Conservation (phyloP, 495 filamentous ascomycete genomes). For the Glutinoglossum americanum region DNA sequence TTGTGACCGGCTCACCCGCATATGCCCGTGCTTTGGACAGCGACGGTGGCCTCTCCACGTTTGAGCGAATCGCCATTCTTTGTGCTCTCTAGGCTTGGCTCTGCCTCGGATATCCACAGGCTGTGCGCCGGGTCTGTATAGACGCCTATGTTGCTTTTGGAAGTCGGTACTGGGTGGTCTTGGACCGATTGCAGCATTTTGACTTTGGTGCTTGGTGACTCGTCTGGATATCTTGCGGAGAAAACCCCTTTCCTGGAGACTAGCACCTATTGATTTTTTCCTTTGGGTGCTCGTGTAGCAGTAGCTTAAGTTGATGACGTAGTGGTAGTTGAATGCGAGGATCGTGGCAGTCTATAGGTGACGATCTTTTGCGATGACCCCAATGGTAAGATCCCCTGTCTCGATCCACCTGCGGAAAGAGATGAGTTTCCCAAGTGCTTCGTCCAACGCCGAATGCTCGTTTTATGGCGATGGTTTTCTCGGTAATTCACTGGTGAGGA, state of each 20-base stretch:
- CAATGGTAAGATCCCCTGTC: too few relatives aligned
- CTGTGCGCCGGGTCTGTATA: slow-evolving; percentile 6
- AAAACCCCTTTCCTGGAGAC: neutral
- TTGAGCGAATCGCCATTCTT: slow-evolving; percentile 3
- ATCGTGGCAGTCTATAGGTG: too few relatives aligned
- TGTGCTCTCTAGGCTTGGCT: slow-evolving; percentile 4
- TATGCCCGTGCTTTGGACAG: slow-evolving; percentile 7
- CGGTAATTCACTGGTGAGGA: neutral
- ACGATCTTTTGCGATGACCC: too few relatives aligned
- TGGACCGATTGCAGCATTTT: neutral
- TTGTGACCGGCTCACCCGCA: slow-evolving; percentile 4
- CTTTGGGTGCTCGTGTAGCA: neutral
- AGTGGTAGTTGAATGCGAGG: too few relatives aligned
- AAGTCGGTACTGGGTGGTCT: neutral
- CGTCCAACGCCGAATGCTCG: too few relatives aligned
- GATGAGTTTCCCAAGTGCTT: too few relatives aligned
- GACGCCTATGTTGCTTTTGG: slow-evolving; percentile 7
- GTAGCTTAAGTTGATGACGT: neutral
- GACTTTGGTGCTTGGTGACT: neutral
- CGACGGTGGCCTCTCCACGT: slow-evolving; percentile 5
- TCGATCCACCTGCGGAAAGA: too few relatives aligned
- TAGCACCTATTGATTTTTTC: neutral
- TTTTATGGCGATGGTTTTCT: too few relatives aligned
- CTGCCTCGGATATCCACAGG: slow-evolving; percentile 8
- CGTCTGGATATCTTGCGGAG: neutral